Evolutionary conservation across 768 basidiomycete species (phyloP).

Genomic region (Psilocybe azurescens): DNA sequence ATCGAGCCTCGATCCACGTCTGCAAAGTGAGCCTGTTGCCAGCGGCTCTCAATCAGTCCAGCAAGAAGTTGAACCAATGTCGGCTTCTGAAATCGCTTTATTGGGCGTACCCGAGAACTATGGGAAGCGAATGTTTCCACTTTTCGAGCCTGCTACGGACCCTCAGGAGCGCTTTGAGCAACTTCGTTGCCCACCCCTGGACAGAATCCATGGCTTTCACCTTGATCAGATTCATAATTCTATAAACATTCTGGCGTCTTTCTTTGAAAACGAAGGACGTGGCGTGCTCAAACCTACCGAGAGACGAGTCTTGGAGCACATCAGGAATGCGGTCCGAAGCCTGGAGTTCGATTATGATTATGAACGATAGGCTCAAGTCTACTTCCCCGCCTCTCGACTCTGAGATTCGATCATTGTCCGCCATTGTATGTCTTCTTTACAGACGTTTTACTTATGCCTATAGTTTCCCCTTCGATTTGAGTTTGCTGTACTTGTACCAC

Average conservation of each 20-base stretch:
- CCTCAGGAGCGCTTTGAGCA: no score
- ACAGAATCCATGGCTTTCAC: no score
- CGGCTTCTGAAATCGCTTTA: background rate
- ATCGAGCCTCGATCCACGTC: no score
- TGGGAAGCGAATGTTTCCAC: background rate
- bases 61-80: background rate
- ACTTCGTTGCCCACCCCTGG: no score
- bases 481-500: no score
- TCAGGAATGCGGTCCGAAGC: background rate
- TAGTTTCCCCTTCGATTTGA: no score
- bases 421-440: no score
- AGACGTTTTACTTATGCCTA: no score
- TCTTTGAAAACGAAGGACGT: background rate
- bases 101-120: background rate
- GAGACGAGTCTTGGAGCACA: background rate
- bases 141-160: background rate
- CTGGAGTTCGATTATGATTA: background rate
- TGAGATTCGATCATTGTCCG: no score
- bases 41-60: no score
- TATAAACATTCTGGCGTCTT: background rate
- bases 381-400: no score
- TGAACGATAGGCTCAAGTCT: background rate
- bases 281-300: background rate
- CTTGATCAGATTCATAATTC: background rate
- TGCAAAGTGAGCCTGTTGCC: no score